Conservation (phyloP, 164 flowering plant genomes). For the Berberis thunbergii region DNA sequence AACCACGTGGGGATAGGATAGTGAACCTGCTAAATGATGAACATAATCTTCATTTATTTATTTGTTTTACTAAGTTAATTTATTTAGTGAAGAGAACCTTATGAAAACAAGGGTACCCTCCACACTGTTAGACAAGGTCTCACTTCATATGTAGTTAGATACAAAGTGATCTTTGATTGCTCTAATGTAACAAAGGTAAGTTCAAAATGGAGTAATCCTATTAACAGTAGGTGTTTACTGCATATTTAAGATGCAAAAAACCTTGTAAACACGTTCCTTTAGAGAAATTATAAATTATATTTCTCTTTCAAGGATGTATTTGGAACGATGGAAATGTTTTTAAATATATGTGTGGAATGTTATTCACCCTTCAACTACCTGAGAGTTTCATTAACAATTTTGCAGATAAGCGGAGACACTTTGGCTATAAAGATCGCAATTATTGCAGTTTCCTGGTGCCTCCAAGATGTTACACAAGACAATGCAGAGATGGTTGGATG, state of each 20-base stretch:
- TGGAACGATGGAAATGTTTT: too few relatives aligned
- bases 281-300: too few relatives aligned
- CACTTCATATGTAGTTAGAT: background rate
- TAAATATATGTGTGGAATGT: background rate
- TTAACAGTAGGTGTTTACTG: too few relatives aligned
- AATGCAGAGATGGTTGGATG: slow-evolving; percentile 19
- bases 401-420: slow-evolving; percentile 68
- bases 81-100: too few relatives aligned
- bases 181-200: too few relatives aligned
- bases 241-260: background rate
- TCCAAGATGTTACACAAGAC: slow-evolving; percentile 48
- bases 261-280: background rate
- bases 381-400: slow-evolving; percentile 3
- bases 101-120: background rate
- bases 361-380: background rate
- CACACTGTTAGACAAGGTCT: background rate
- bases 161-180: too few relatives aligned
- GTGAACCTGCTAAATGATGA: too few relatives aligned
- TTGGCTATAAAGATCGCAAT: slow-evolving; percentile 69
- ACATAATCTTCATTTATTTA: too few relatives aligned
- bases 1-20: too few relatives aligned
- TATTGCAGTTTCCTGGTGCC: slow-evolving; percentile 46
- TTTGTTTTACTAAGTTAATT: too few relatives aligned
- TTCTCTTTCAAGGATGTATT: too few relatives aligned
- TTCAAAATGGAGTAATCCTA: too few relatives aligned